Conservation (phyloP, 805 yeast species). For the Nakazawaea peltata region DNA sequence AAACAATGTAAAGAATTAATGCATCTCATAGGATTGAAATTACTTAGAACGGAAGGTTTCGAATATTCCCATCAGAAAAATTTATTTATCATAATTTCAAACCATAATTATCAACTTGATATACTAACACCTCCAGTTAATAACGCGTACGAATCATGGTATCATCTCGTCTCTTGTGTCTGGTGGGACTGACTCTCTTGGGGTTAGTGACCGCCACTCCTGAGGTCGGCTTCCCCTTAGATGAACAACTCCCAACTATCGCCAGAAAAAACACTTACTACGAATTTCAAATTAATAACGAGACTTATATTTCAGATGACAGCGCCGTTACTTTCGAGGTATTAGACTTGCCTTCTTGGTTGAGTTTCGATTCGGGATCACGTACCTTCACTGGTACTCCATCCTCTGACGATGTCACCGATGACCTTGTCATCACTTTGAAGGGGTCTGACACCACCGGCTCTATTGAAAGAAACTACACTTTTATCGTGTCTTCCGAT, state of each 20-base stretch:
- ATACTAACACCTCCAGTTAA: too few species aligned
- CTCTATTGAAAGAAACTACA: conserved; percentile 38
- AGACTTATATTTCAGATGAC: conserved; percentile 51
- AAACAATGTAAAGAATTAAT: too few species aligned
- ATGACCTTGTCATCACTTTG: conserved; percentile 40
- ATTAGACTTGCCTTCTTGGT: conserved; percentile 66
- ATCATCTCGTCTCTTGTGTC: too few species aligned
- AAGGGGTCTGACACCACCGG: conserved; percentile 61
- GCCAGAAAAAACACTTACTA: conserved; percentile 64
- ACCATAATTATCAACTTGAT: too few species aligned
- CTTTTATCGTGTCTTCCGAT: conserved; percentile 51
- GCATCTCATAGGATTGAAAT: too few species aligned
- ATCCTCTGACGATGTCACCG: conserved; percentile 31
- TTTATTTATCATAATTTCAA: too few species aligned
- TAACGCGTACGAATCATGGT: too few species aligned
- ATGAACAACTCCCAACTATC: conserved; percentile 79
- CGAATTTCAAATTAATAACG: conserved; percentile 56
- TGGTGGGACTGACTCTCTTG: too few species aligned
- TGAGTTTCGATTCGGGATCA: conserved; percentile 54
- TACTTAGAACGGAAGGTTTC: too few species aligned
- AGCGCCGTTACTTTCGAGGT: conserved; percentile 47
- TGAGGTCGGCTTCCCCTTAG: conserved; percentile 65
- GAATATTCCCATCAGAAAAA: too few species aligned
- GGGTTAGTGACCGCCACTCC: conserved; percentile 32
- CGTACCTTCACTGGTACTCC: conserved; percentile 71